Evolutionary conservation across 169 alveolate species (phyloP).

Genomic region (Plasmodium berghei): DNA sequence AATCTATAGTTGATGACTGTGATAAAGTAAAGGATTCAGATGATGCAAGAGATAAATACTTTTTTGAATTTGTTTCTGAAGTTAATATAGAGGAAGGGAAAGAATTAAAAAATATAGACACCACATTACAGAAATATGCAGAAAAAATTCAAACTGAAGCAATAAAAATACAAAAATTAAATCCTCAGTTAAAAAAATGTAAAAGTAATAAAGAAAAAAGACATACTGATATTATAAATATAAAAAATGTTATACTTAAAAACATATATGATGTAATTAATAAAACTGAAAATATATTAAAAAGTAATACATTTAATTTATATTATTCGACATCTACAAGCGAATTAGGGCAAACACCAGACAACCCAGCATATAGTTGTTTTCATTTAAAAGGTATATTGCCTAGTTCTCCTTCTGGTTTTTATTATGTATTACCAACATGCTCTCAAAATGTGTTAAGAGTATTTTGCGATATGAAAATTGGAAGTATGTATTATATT

Average conservation of each 20-base stretch:
- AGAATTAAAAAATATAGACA: slow-evolving; percentile 76
- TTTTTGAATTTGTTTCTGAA: slow-evolving; percentile 89
- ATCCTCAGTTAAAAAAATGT: slow-evolving; percentile 65
- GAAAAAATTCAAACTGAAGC: slow-evolving; percentile 75
- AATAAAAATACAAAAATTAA: slow-evolving; percentile 53
- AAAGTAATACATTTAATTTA: slow-evolving; percentile 17
- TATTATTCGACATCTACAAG: slow-evolving; percentile 73
- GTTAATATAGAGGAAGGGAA: slow-evolving; percentile 83
- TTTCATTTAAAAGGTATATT: slow-evolving; percentile 84
- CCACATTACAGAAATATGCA: slow-evolving; percentile 56
- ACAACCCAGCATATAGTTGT: slow-evolving; percentile 87
- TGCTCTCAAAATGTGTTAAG: slow-evolving; percentile 87
- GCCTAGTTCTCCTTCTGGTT: slow-evolving; percentile 90
- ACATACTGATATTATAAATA: slow-evolving; percentile 48
- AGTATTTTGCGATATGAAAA: slow-evolving; percentile 90
- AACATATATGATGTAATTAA: slow-evolving; percentile 50
- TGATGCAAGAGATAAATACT: slow-evolving; percentile 93
- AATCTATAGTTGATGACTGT: slow-evolving; percentile 91
- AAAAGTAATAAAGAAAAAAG: slow-evolving; percentile 50
- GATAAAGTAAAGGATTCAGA: slow-evolving; percentile 86
- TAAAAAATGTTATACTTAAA: slow-evolving; percentile 68
- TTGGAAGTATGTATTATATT: slow-evolving; percentile 89
- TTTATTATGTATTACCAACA: slow-evolving; percentile 88
- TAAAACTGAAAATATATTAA: slow-evolving; percentile 60
- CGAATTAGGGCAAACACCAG: slow-evolving; percentile 80